Percentiles rank a stretch among this genome's conserved stretches.
Conservation (phyloP, 1,139 yeast species). For the Lodderomyces theae region DNA sequence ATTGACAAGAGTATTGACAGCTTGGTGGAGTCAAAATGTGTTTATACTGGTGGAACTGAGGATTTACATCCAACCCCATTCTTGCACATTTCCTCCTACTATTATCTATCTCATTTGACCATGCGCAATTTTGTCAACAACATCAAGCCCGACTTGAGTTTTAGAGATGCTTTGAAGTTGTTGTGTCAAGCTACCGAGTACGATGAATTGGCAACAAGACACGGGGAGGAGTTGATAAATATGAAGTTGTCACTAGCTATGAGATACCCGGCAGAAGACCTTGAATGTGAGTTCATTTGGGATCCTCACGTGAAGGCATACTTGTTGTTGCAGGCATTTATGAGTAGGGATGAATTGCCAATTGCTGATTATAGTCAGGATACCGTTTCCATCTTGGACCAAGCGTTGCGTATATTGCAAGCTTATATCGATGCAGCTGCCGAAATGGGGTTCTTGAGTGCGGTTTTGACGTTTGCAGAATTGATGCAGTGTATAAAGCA, state of each 20-base stretch:
- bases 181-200: slow-evolving; percentile 83
- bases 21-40: slow-evolving; percentile 72
- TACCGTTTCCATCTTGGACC: slow-evolving; percentile 89
- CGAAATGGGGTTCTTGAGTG: slow-evolving; percentile 69
- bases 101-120: slow-evolving; percentile 90
- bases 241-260: slow-evolving; percentile 82
- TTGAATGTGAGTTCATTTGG: slow-evolving; percentile 72
- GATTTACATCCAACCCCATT: slow-evolving; percentile 71
- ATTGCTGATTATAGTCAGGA: slow-evolving; percentile 95
- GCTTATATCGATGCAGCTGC: slow-evolving; percentile 90
- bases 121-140: slow-evolving; percentile 63
- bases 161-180: slow-evolving; percentile 69
- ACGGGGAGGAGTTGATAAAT: slow-evolving; percentile 91
- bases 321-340: slow-evolving; percentile 80
- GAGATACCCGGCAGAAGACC: slow-evolving; percentile 71
- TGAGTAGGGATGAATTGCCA: slow-evolving; percentile 81
- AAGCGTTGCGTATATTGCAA: slow-evolving; percentile 87
- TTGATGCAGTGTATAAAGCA: slow-evolving; percentile 89
- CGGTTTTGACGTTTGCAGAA: slow-evolving; percentile 58
- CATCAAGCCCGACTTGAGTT: slow-evolving; percentile 49
- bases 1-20: slow-evolving; percentile 70
- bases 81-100: slow-evolving; percentile 82
- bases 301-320: slow-evolving; percentile 95
- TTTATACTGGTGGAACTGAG: slow-evolving; percentile 49
- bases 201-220: slow-evolving; percentile 90